Base-by-base conservation (phyloP, 768 basidiomycete species). In the Boletus reticuloceps region DNA sequence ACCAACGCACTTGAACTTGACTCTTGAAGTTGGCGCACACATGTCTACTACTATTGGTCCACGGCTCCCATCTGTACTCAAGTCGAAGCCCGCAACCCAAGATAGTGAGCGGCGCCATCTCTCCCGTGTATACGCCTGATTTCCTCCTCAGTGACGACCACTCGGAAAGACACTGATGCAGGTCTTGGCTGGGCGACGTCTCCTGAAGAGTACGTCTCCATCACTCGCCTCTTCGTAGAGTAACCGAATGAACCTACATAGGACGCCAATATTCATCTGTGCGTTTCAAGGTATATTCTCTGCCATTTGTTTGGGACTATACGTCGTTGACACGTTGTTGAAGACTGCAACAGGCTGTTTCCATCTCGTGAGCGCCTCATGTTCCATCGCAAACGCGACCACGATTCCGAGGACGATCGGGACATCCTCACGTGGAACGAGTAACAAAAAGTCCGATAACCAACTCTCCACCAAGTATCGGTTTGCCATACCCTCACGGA, bases 201-300 rank as follows among this genome's bases (percentile, higher is more conserved):
- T 27, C 86, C 89, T 12, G 63, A 77, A 48, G 82, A 87, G 89
- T 90, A 64, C 48, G 84, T 43, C 40, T 56, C 34, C 46, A 7
- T 19, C 36, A 9, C 19, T 29, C 19, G n/a, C 16, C 52, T 25
- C 13, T 31, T 47, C 32, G 29, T 29, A 27, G 27, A 29, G 6
- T 9, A 29, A 29, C 27, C 34, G 34, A 36, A 36, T 36, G 38
- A 56, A 19, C 29, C 32, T 49, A 46, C 47, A 22, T 54, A 91
- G 90, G 58, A 91, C 89, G 3, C 83, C 88, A 1, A 87, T 92
- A n/a, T 89, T 82, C 66, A 90, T 92, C 53, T 92, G 90, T 61
- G 85, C 78, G 5, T 73, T 87, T 36, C 70, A 79, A 61, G 79
- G 86, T 85, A 69, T 39, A 13, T 44, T 46, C 42, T 46, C 40